Conservation (phyloP, 2,329 filamentous ascomycete species). For the Emydomyces testavorans region DNA sequence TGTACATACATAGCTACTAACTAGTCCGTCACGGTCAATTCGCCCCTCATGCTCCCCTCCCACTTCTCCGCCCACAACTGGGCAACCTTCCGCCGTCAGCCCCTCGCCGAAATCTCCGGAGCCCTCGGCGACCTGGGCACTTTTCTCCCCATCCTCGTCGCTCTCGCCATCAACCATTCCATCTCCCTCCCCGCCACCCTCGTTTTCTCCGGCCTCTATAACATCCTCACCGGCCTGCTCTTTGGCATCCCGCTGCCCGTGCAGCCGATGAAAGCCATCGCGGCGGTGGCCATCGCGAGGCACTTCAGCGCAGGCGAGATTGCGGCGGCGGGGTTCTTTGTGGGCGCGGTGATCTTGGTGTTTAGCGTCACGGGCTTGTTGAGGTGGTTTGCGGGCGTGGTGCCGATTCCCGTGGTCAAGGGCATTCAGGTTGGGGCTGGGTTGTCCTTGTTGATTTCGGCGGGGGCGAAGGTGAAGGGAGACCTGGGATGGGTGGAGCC, state of each 20-base stretch:
- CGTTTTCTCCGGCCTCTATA: slow-evolving; percentile 78
- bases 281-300: slow-evolving; percentile 70
- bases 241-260: slow-evolving; percentile 88
- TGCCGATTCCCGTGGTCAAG: slow-evolving; percentile 80
- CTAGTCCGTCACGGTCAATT: neutral
- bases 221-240: slow-evolving; percentile 65
- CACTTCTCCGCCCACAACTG: slow-evolving; percentile 39
- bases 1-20: neutral
- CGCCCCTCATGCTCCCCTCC: slow-evolving; percentile 6
- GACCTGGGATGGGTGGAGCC: slow-evolving; percentile 58
- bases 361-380: slow-evolving; percentile 73
- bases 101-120: slow-evolving; percentile 70
- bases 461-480: slow-evolving; percentile 56
- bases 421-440: slow-evolving; percentile 92
- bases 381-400: slow-evolving; percentile 56
- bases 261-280: slow-evolving; percentile 84
- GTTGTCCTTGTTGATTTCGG: slow-evolving; percentile 67
- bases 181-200: slow-evolving; percentile 75
- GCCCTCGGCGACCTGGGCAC: slow-evolving; percentile 83
- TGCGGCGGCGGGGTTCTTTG: slow-evolving; percentile 72
- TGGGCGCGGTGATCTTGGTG: slow-evolving; percentile 59
- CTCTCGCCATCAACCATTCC: slow-evolving; percentile 63
- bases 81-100: slow-evolving; percentile 43
- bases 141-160: slow-evolving; percentile 76
- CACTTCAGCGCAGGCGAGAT: slow-evolving; percentile 57